Evolutionary conservation across 1,284 basidiomycete species (phyloP).

Genomic region (Trichosporon coremiiforme): DNA sequence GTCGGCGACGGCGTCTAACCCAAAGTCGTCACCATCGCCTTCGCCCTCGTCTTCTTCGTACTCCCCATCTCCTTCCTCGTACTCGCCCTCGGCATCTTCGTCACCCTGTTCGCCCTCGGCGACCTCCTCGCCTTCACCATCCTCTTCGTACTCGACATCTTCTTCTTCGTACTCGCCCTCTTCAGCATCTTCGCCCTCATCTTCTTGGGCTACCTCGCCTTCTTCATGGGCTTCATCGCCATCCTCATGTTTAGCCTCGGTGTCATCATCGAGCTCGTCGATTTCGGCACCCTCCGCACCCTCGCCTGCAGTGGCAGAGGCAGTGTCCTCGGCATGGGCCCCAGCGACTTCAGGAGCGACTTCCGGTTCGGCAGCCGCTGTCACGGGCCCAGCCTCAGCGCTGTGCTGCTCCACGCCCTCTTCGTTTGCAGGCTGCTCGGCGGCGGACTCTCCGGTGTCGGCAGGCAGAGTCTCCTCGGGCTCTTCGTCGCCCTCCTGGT

Average conservation of each 20-base stretch:
- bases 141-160: neutral
- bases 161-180: neutral
- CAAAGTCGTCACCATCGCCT: neutral
- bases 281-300: neutral
- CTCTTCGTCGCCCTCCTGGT: neutral
- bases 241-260: neutral
- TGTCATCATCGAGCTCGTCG: neutral
- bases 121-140: neutral
- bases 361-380: too few species aligned
- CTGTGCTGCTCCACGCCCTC: too few species aligned
- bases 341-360: too few species aligned
- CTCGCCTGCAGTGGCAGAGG: neutral
- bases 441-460: neutral
- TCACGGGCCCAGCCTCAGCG: too few species aligned
- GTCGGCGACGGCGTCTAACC: constrained; percentile 10
- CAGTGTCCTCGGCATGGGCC: too few species aligned
- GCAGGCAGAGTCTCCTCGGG: neutral
- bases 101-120: neutral
- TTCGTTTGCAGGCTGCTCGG: neutral
- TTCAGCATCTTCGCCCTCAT: neutral
- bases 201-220: neutral
- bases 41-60: neutral
- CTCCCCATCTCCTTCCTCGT: neutral
- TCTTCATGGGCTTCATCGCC: neutral
- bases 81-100: constrained; percentile 2